Evolutionary conservation across 495 filamentous ascomycete species (phyloP).

Genomic region (Penicillium desertorum): DNA sequence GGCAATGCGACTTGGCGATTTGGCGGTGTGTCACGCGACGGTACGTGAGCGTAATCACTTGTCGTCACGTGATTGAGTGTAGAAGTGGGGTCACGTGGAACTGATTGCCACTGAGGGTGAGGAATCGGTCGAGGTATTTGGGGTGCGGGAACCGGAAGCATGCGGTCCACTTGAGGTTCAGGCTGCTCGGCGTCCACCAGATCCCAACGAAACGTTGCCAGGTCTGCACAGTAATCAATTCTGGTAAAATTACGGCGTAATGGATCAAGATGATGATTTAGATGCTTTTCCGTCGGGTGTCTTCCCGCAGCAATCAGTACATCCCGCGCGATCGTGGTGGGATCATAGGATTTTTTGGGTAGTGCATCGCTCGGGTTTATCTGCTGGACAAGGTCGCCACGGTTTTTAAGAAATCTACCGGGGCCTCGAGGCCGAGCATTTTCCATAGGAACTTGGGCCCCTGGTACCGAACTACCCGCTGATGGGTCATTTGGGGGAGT

Average conservation of each 20-base stretch:
- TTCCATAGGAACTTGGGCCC: background rate
- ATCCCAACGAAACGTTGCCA: slow-evolving; percentile 68
- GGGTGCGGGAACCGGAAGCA: background rate
- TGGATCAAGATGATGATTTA: slow-evolving; percentile 61
- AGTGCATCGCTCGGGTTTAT: slow-evolving; percentile 49
- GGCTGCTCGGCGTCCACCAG: slow-evolving; percentile 49
- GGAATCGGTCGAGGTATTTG: background rate
- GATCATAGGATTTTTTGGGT: slow-evolving; percentile 52
- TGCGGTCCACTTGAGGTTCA: background rate
- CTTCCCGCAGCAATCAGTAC: slow-evolving; percentile 59
- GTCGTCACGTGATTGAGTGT: background rate
- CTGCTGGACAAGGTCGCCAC: slow-evolving; percentile 38
- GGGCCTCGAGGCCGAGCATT: background rate
- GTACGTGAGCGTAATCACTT: background rate
- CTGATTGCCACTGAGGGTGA: background rate
- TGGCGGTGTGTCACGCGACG: slow-evolving; percentile 9
- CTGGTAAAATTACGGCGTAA: slow-evolving; percentile 43
- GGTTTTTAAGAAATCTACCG: slow-evolving; percentile 16
- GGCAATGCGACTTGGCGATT: background rate
- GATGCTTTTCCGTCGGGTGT: slow-evolving; percentile 53
- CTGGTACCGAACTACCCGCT: background rate
- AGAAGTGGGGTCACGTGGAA: slow-evolving; percentile 11
- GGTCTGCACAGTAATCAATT: slow-evolving; percentile 49
- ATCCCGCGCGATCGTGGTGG: slow-evolving; percentile 64
- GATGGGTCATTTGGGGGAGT: background rate